Conservation (phyloP, 805 yeast genomes). For the Cyberlindnera subsufficiens region DNA sequence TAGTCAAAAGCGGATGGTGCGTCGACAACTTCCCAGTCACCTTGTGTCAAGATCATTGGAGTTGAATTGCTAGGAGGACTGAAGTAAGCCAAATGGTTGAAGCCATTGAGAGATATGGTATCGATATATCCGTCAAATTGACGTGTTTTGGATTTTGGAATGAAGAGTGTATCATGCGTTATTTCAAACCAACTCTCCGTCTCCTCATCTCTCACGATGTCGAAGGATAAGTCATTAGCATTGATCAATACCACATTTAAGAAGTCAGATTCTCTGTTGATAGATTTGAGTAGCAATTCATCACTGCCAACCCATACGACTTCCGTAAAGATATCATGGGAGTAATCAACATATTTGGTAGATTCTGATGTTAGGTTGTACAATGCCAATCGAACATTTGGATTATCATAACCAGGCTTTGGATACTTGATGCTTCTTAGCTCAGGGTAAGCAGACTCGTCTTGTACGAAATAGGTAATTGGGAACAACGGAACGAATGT, state of each 20-base stretch:
- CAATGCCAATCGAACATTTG: conserved; percentile 50
- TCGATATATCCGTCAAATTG: conserved; percentile 73
- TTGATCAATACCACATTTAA: conserved; percentile 52
- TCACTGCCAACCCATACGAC: conserved; percentile 62
- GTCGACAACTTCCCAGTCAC: conserved; percentile 86
- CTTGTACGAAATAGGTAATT: conserved; percentile 68
- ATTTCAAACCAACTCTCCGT: conserved; percentile 73
- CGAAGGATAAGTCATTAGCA: conserved; percentile 30
- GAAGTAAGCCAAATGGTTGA: conserved; percentile 76
- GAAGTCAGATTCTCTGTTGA: conserved; percentile 64
- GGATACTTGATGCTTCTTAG: conserved; percentile 67
- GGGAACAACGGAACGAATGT: conserved; percentile 66
- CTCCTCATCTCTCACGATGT: conserved; percentile 42
- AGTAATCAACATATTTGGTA: conserved; percentile 36
- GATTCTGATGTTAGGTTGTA: conserved; percentile 30
- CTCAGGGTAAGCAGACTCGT: conserved; percentile 53
- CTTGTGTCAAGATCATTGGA: conserved; percentile 60
- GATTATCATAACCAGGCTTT: conserved; percentile 77
- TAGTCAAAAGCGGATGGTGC: conserved; percentile 63
- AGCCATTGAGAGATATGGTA: conserved; percentile 57
- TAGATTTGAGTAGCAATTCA: conserved; percentile 47
- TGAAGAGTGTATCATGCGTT: conserved; percentile 51
- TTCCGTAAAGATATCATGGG: conserved; percentile 50
- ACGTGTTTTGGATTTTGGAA: conserved; percentile 47
- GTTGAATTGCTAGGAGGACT: conserved; percentile 56